Evolutionary conservation across 805 yeast species (phyloP).

Genomic region (Wickerhamomyces strasburgensis): DNA sequence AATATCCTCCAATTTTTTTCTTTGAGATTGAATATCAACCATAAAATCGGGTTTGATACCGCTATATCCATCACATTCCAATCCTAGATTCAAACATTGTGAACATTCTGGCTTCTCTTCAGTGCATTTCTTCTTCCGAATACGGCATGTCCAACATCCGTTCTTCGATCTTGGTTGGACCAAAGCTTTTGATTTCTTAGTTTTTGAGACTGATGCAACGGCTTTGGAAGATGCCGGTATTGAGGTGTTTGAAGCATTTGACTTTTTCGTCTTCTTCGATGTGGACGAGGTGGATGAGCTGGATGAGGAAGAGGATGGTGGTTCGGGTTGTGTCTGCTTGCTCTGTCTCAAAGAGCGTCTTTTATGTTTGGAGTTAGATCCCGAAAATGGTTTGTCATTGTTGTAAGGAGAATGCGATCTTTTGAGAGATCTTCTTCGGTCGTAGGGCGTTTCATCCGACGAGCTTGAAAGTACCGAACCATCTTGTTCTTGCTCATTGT

Average conservation of each 20-base stretch:
- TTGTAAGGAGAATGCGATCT: background rate
- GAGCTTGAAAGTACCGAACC: background rate
- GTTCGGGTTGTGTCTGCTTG: background rate
- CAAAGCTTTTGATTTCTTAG: constrained; percentile 2
- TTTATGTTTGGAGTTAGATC: background rate
- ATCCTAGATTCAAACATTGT: constrained; percentile 51
- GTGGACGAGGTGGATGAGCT: background rate
- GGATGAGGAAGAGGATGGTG: constrained; percentile 4
- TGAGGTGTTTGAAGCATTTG: background rate
- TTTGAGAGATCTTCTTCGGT: background rate
- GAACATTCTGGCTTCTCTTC: constrained; percentile 58
- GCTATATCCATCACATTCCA: constrained; percentile 55
- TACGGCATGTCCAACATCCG: constrained; percentile 79
- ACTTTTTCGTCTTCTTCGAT: no score
- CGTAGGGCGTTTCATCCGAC: constrained; percentile 1
- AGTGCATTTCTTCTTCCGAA: constrained; percentile 69
- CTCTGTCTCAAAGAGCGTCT: background rate
- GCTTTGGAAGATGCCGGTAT: background rate
- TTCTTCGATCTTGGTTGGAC: constrained; percentile 40
- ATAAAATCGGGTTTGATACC: constrained; percentile 50
- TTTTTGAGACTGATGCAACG: constrained; percentile 1
- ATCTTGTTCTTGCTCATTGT: background rate
- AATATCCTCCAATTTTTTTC: constrained; percentile 45
- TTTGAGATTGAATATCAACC: constrained; percentile 36
- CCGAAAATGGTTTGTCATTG: no score